phyloP scores from a whole-genome alignment of 1,139 yeast species.

The Suhomyces chickasaworum region DNA sequence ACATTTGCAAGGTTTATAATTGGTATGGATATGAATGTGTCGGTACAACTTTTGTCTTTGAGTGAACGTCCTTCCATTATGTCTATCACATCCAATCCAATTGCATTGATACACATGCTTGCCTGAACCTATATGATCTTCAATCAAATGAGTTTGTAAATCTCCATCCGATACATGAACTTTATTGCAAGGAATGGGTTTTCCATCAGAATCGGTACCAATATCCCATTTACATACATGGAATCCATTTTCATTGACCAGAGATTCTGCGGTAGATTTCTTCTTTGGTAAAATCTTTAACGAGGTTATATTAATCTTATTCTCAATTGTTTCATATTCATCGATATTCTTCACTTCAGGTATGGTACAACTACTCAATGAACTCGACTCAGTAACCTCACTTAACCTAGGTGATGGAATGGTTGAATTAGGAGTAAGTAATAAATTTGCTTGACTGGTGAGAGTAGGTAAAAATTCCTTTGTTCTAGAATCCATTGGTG shows the following conservation, averaged over 20 bases:
- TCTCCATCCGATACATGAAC: constrained; percentile 55
- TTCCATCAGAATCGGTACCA: constrained; percentile 33
- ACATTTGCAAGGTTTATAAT: constrained; percentile 76
- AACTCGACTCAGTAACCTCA: background rate
- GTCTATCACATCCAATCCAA: constrained; percentile 81
- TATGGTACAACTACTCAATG: background rate
- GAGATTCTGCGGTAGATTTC: constrained; percentile 13
- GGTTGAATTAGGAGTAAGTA: constrained; percentile 21
- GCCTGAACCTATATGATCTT: constrained; percentile 73
- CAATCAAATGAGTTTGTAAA: constrained; percentile 69
- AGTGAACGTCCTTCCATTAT: constrained; percentile 58
- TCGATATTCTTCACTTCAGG: background rate
- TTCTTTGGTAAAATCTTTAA: constrained; percentile 37
- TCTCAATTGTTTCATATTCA: background rate
- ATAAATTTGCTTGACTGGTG: constrained; percentile 11
- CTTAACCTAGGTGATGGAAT: constrained; percentile 8
- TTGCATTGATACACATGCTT: constrained; percentile 66
- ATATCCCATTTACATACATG: constrained; percentile 52
- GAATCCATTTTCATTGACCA: constrained; percentile 21
- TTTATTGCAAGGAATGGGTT: constrained; percentile 48
- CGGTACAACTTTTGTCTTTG: constrained; percentile 87
- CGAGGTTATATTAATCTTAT: constrained; percentile 32
- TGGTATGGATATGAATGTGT: constrained; percentile 87
- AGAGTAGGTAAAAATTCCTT: constrained; percentile 12
- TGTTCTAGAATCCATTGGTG: background rate